Percentiles rank a stretch among this genome's conserved stretches.
Conservation (phyloP, 768 basidiomycete species). For the Mycena indigotica region DNA sequence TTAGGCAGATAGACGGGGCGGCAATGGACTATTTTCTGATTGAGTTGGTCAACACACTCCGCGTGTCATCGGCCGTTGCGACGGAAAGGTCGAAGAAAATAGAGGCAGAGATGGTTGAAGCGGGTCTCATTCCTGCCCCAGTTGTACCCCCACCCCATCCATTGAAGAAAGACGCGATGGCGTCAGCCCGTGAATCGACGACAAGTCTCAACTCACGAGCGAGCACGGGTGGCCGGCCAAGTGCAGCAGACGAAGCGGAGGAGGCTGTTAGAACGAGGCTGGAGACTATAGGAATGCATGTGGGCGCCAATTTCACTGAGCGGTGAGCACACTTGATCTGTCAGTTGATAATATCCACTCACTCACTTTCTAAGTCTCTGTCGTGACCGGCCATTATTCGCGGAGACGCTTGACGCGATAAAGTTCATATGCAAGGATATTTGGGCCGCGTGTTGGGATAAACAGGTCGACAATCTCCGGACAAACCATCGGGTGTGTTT, state of each 20-base stretch:
- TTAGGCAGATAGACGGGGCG: conserved; percentile 61
- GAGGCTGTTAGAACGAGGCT: conserved; percentile 68
- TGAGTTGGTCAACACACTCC: conserved; percentile 73
- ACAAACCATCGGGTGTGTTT: conserved; percentile 86
- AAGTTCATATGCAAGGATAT: conserved; percentile 97
- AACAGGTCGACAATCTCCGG: conserved; percentile 92
- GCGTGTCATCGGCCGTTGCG: conserved; percentile 74
- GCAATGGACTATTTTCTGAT: conserved; percentile 88
- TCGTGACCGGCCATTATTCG: conserved; percentile 71
- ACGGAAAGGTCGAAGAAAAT: conserved; percentile 63
- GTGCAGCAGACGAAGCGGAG: conserved; percentile 65
- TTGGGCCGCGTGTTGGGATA: conserved; percentile 91
- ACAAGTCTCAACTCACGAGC: conserved; percentile 44
- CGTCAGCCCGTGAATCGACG: conserved; percentile 44
- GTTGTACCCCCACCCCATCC: conserved; percentile 41
- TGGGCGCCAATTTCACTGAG: conserved; percentile 86
- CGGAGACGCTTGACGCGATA: conserved; percentile 85
- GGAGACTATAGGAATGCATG: conserved; percentile 83
- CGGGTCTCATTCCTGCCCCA: conserved; percentile 63
- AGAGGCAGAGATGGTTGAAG: conserved; percentile 79
- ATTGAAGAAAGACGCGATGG: conserved; percentile 38
- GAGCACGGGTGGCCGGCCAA: conserved; percentile 34
- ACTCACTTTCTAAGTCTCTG: conserved; percentile 72
- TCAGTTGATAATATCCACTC: no score
- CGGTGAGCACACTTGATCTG: conserved; percentile 58